Evolutionary conservation across 352 stramenopile species (phyloP).

Genomic region (Pelagophyceae sp.): DNA sequence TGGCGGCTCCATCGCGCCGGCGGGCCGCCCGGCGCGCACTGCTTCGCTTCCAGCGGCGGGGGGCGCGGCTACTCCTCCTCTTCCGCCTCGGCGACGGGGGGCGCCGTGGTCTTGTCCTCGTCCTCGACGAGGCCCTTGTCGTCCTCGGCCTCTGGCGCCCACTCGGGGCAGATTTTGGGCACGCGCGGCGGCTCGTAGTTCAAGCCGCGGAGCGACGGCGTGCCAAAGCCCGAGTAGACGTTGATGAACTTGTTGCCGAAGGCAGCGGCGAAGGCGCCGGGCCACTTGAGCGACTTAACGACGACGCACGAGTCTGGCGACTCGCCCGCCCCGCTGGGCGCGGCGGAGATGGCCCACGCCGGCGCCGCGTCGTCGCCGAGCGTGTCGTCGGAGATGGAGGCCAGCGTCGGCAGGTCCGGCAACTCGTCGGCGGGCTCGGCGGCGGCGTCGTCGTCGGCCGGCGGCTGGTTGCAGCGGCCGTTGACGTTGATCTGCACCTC

Average conservation of each 20-base stretch:
- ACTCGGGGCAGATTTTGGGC: background rate
- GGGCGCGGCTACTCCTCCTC: background rate
- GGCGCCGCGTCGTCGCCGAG: slow-evolving; percentile 44
- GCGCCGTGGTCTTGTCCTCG: slow-evolving; percentile 9
- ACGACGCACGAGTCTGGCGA: slow-evolving; percentile 52
- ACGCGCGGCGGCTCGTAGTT: background rate
- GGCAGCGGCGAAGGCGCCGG: slow-evolving; percentile 63
- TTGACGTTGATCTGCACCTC: slow-evolving; percentile 68
- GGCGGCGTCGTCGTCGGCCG: slow-evolving; percentile 58
- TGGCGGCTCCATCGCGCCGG: no score
- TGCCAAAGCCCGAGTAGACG: slow-evolving; percentile 56
- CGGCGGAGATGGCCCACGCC: slow-evolving; percentile 35
- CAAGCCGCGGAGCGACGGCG: background rate
- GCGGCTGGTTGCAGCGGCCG: slow-evolving; percentile 59
- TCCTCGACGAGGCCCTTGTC: background rate
- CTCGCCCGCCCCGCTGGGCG: slow-evolving; percentile 43
- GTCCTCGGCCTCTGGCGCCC: background rate
- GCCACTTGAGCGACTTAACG: slow-evolving; percentile 60
- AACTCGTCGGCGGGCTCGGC: slow-evolving; percentile 35
- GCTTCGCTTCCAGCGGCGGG: no score
- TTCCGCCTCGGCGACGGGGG: background rate
- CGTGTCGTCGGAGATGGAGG: slow-evolving; percentile 35
- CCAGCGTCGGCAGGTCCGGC: slow-evolving; percentile 21
- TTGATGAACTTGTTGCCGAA: slow-evolving; percentile 70
- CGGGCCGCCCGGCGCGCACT: no score